These are phyloP conservation scores for Stenogyne calaminthoides DNA, from an alignment of 305 asterid species.

Conservation along the genomic window DNA sequence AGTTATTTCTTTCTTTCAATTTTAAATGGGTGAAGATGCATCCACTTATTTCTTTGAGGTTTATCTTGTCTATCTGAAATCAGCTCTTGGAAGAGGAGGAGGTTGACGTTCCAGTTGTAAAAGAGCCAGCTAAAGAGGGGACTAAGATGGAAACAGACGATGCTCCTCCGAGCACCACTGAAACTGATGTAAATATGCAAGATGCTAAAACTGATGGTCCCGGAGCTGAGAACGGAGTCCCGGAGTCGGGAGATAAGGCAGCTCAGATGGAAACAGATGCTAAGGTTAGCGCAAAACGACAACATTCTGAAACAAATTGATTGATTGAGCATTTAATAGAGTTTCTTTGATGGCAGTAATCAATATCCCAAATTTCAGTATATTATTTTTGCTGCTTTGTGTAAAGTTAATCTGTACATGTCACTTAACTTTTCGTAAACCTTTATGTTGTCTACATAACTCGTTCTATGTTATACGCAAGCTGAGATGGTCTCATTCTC, in stretches of 20 bases:
- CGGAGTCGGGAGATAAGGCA: slow-evolving; percentile 68
- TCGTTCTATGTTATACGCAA: no score
- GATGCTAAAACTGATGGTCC: slow-evolving; percentile 59
- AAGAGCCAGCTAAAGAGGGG: slow-evolving; percentile 52
- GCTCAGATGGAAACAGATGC: slow-evolving; percentile 77
- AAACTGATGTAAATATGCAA: slow-evolving; percentile 71
- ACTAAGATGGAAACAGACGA: slow-evolving; percentile 86
- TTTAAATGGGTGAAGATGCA: neutral
- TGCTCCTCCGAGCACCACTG: slow-evolving; percentile 48
- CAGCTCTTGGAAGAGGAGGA: slow-evolving; percentile 95
- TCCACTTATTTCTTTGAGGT: neutral
- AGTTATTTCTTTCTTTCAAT: neutral
- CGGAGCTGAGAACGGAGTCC: slow-evolving; percentile 70
- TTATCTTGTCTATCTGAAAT: slow-evolving; percentile 3
- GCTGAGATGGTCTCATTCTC: neutral
- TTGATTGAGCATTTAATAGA: neutral
- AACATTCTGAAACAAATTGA: neutral
- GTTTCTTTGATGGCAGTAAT: neutral
- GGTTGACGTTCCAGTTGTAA: slow-evolving; percentile 60
- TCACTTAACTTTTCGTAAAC: neutral
- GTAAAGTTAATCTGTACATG: neutral
- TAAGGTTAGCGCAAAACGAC: slow-evolving; percentile 48
- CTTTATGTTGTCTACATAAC: neutral
- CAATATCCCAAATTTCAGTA: neutral
- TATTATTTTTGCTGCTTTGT: neutral